phyloP scores from a whole-genome alignment of 108 stramenopile genomes.

The Nitzschia palea region DNA sequence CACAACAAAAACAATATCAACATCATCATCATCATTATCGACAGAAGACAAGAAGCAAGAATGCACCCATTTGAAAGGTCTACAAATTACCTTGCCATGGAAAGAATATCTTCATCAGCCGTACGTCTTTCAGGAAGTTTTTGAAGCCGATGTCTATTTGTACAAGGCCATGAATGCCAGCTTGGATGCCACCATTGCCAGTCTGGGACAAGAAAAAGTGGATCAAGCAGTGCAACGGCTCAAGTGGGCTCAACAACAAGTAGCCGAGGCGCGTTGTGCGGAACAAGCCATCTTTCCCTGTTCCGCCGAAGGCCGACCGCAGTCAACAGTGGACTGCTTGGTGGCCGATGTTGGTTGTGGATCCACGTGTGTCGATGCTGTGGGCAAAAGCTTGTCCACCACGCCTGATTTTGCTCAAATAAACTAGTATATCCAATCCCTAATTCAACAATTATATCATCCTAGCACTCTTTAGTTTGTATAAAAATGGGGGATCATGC shows the following conservation, averaged over 20 bases:
- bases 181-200: conserved; percentile 41
- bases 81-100: conserved; percentile 15
- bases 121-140: conserved; percentile 20
- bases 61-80: background rate
- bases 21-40: too few species aligned
- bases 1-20: too few species aligned
- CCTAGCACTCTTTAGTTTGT: too few species aligned
- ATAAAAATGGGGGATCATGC: too few species aligned
- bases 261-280: conserved; percentile 5
- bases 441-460: too few species aligned
- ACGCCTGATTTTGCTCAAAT: conserved; percentile 4
- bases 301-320: conserved; percentile 20
- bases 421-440: too few species aligned
- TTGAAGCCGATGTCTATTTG: conserved; percentile 33
- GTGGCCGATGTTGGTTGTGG: conserved; percentile 47
- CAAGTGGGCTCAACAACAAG: conserved; percentile 7
- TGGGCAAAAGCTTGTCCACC: conserved; percentile 10
- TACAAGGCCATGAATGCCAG: conserved; percentile 28
- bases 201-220: conserved; percentile 28
- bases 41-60: conserved; percentile 1
- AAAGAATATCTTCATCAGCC: conserved; percentile 26
- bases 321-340: conserved; percentile 37
- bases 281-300: conserved; percentile 28
- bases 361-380: conserved; percentile 41
- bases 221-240: conserved; percentile 21